Percentiles rank a stretch among this genome's conserved stretches.
These are phyloP conservation scores for Exophiala sp. DNA, from an alignment of 2,329 filamentous ascomycete genomes.

Conservation along the genomic window DNA sequence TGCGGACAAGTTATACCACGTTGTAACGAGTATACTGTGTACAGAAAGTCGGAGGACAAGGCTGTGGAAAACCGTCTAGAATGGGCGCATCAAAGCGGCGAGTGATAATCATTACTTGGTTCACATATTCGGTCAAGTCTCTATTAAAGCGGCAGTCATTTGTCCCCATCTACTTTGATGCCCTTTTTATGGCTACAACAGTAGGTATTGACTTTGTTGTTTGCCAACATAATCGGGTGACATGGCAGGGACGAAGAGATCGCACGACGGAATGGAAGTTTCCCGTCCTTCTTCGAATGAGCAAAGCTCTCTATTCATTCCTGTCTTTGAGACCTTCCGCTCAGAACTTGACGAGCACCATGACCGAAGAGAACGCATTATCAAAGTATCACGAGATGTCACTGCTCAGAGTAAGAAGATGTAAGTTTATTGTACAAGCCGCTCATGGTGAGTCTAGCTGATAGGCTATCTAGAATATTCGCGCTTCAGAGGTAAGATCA, in stretches of 20 bases:
- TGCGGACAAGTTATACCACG: not conserved
- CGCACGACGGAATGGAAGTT: slow-evolving; percentile 20
- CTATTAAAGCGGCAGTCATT: too few relatives aligned
- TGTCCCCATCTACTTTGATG: not conserved
- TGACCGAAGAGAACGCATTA: slow-evolving; percentile 80
- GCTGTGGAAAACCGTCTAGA: not conserved
- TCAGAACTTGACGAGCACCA: slow-evolving; percentile 90
- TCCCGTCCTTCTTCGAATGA: slow-evolving; percentile 13
- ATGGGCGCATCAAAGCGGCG: not conserved
- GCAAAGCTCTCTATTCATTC: slow-evolving; percentile 42
- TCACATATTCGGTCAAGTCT: too few relatives aligned
- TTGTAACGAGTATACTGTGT: not conserved
- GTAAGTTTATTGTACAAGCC: too few relatives aligned
- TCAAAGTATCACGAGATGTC: slow-evolving; percentile 87
- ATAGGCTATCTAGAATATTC: slow-evolving; percentile 63
- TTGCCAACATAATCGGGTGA: not conserved
- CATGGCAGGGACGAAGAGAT: slow-evolving; percentile 28
- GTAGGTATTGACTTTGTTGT: not conserved
- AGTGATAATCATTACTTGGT: too few relatives aligned
- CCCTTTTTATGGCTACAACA: too few relatives aligned
- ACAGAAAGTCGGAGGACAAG: not conserved
- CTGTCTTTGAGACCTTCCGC: slow-evolving; percentile 82
- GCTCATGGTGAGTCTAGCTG: too few relatives aligned
- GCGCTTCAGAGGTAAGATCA: slow-evolving; percentile 64
- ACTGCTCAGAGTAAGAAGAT: slow-evolving; percentile 96